Percentiles rank a stretch among this genome's conserved stretches.
These are phyloP conservation scores for Tulasnella calospora DNA, from an alignment of 768 basidiomycete genomes.

Conservation along the genomic window DNA sequence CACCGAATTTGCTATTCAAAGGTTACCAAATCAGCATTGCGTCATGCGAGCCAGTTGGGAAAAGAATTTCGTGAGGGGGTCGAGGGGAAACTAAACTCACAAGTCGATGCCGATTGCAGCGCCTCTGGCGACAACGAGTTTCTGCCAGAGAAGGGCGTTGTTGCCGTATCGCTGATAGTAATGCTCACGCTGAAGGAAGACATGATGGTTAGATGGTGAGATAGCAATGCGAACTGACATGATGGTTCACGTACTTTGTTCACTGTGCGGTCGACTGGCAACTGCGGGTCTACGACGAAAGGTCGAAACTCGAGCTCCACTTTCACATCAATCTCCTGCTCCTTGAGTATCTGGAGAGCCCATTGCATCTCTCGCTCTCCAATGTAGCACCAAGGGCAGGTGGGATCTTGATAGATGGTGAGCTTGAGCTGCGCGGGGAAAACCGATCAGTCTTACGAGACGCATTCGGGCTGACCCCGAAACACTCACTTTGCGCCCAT, in stretches of 20 bases:
- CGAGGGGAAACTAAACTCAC: conserved; percentile 38
- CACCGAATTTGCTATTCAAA: conserved; percentile 9
- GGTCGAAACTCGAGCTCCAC: conserved; percentile 48
- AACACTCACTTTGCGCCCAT: background rate
- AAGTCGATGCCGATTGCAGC: conserved; percentile 54
- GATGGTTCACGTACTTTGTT: conserved; percentile 23
- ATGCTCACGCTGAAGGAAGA: background rate
- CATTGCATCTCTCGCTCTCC: conserved; percentile 40
- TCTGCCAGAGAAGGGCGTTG: conserved; percentile 28
- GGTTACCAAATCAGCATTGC: background rate
- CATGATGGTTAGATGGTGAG: background rate
- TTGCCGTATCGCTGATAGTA: conserved; percentile 4
- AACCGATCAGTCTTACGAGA: background rate
- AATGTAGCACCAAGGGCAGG: conserved; percentile 37
- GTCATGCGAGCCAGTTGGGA: background rate
- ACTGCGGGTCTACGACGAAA: conserved; percentile 42
- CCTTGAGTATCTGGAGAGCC: conserved; percentile 36
- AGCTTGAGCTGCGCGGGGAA: conserved; percentile 13
- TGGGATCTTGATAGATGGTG: conserved; percentile 14
- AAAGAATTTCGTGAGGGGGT: background rate
- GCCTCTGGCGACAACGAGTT: conserved; percentile 48
- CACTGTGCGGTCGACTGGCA: conserved; percentile 36
- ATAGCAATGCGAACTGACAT: background rate
- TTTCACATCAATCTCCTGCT: conserved; percentile 28
- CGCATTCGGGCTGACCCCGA: conserved; percentile 3